These are phyloP conservation scores for Aspergillus hancockii DNA, from an alignment of 495 filamentous ascomycete genomes.

Conservation along the genomic window DNA sequence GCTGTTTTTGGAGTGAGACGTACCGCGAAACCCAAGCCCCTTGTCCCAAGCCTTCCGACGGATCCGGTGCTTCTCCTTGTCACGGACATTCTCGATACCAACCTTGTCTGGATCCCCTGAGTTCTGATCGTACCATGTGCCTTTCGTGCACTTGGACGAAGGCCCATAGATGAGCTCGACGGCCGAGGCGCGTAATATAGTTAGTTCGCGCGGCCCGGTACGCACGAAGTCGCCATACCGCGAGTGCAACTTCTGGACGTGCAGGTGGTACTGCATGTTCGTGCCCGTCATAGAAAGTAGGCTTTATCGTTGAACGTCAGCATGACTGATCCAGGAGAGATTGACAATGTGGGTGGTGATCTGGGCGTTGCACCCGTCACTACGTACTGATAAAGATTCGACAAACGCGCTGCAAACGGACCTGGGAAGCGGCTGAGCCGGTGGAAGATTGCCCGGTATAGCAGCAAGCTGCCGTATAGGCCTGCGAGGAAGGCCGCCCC, in stretches of 20 bases:
- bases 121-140: conserved; percentile 35
- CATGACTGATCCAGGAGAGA: too few relatives aligned
- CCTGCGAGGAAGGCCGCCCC: too few relatives aligned
- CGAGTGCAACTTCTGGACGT: conserved; percentile 9
- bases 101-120: conserved; percentile 19
- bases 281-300: too few relatives aligned
- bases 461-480: not conserved
- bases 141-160: conserved; percentile 30
- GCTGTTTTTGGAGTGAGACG: too few relatives aligned
- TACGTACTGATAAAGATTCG: not conserved
- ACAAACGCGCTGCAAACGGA: not conserved
- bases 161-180: conserved; percentile 24
- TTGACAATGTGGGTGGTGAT: too few relatives aligned
- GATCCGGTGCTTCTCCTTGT: conserved; percentile 29
- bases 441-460: not conserved
- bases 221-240: conserved; percentile 14
- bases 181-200: conserved; percentile 32
- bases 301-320: too few relatives aligned
- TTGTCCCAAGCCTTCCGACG: conserved; percentile 42
- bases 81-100: conserved; percentile 31
- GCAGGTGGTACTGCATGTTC: conserved; percentile 11
- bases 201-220: conserved; percentile 33
- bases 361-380: not conserved
- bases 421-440: not conserved
- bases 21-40: conserved; percentile 31